These are phyloP conservation scores for Pseudisothecium myosuroides DNA, from an alignment of 225 moss, liverwort and hornwort species.

Conservation along the genomic window DNA sequence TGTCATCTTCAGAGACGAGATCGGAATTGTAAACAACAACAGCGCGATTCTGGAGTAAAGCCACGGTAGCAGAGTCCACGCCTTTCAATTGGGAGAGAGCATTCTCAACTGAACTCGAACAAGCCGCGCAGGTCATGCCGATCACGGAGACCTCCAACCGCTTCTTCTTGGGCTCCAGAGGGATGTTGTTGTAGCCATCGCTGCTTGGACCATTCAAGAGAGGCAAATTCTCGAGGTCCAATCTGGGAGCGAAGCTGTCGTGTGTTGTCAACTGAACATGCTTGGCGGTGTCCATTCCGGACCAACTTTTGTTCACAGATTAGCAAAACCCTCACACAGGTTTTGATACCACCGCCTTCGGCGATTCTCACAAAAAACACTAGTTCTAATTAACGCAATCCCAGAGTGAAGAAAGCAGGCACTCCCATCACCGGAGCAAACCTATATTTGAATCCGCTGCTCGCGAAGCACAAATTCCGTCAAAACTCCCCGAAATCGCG, in stretches of 20 bases:
- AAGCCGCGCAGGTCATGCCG: conserved; percentile 93
- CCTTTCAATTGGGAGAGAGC: conserved; percentile 58
- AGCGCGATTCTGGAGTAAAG: conserved; percentile 80
- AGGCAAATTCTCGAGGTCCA: conserved; percentile 5
- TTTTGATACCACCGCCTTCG: background rate
- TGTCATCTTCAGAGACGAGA: conserved; percentile 37
- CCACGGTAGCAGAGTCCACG: conserved; percentile 65
- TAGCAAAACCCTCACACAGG: background rate
- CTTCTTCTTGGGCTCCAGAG: conserved; percentile 18
- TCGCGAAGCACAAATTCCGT: background rate
- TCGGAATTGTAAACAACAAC: conserved; percentile 38
- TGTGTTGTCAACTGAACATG: conserved; percentile 50
- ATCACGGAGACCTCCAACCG: conserved; percentile 65
- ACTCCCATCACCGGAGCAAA: background rate
- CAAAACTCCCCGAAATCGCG: background rate
- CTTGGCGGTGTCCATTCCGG: conserved; percentile 37
- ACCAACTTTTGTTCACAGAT: background rate
- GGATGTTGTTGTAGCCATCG: background rate
- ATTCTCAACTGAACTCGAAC: conserved; percentile 76
- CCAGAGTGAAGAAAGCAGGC: background rate
- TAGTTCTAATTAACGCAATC: background rate
- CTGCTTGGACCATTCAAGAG: conserved; percentile 7
- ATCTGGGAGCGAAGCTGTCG: background rate
- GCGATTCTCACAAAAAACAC: background rate
- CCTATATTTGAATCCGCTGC: background rate